These are phyloP conservation scores for Sporothrix schenckii DNA, from an alignment of 2,329 filamentous ascomycete genomes.

Conservation along the genomic window DNA sequence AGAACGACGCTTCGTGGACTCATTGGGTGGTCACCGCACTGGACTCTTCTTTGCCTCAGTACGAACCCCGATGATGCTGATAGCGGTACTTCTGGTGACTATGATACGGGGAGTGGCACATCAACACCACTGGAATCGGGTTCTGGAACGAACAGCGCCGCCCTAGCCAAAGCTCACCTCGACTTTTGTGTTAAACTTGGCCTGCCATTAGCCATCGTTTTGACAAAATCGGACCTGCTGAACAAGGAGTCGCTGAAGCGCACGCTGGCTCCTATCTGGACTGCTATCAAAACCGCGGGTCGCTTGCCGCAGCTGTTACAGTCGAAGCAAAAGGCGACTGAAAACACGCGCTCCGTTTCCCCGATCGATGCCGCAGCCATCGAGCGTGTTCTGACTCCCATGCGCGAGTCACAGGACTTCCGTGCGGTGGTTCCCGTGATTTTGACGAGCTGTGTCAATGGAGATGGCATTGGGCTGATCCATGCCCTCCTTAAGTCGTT, in stretches of 20 bases:
- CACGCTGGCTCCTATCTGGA: constrained; percentile 73
- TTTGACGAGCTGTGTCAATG: constrained; percentile 83
- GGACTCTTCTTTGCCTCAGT: constrained; percentile 79
- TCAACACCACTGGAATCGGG: constrained; percentile 54
- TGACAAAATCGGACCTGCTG: constrained; percentile 83
- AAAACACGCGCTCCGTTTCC: constrained; percentile 61
- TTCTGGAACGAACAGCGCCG: constrained; percentile 40
- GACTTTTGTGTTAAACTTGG: constrained; percentile 81
- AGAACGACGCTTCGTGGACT: constrained; percentile 86
- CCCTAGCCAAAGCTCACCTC: constrained; percentile 78
- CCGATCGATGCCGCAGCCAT: constrained; percentile 61
- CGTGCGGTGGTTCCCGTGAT: constrained; percentile 74
- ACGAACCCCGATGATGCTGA: constrained; percentile 71
- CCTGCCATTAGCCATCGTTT: constrained; percentile 75
- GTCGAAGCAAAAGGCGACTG: constrained; percentile 48
- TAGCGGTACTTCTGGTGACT: neutral
- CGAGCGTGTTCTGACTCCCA: constrained; percentile 55
- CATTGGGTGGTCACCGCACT: constrained; percentile 95
- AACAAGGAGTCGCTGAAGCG: constrained; percentile 70
- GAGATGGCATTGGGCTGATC: constrained; percentile 75
- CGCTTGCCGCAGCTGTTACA: constrained; percentile 75
- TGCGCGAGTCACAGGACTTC: constrained; percentile 50
- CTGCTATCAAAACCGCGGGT: constrained; percentile 74
- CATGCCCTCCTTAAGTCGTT: constrained; percentile 80
- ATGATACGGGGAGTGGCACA: constrained; percentile 61